Base-by-base conservation (phyloP, 768 basidiomycete genomes). In the Mycena capillaripes region DNA sequence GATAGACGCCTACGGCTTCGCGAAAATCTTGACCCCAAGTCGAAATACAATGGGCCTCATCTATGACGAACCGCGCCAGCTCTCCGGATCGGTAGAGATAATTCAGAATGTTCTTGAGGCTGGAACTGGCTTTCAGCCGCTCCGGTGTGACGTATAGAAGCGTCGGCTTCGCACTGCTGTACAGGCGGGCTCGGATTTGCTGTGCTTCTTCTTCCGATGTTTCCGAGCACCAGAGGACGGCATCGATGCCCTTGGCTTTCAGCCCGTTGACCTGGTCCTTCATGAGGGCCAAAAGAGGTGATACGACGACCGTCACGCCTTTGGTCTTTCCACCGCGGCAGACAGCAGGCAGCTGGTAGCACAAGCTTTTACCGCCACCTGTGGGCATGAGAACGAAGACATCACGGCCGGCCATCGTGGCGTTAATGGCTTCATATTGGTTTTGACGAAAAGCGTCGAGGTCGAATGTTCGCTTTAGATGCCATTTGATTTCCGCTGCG, bases 321-420 rank as follows among this genome's bases (percentile, higher is more conserved):
- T 84, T 85, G 0, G 94, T 95, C 77, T 84, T 88, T 2, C 95
- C 95, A 8, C 83, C 83, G 42, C 83, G 82, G 77, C 96, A 95
- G 38, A 98, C 87, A 2, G 96, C 97, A 0, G 98, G 98, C 2
- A 99, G 91, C 80, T 98, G 92, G 81, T 92, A 96, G 75, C 93
- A 96, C 44, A 97, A 84, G 76, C 93, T 94, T 83, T 97, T 97
- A 0, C 96, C 96, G 5, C 96, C 96, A 40, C 96, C 97, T 1
- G 98, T 99, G 1, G 98, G 98, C 91, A 98, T 97, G 10, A 99
- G 87, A 21, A 98, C 95, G 75, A 99, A 96, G 21, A 96, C 95
- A 77, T 99, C 97, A 65, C 86, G 89, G 10, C 93, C 96, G 2
- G 87, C 85, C 80, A 99, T 83, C 0, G 94, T 91, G 19, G 93